Conservation (phyloP, 441 rosid species). For the Pelargonium australe region DNA sequence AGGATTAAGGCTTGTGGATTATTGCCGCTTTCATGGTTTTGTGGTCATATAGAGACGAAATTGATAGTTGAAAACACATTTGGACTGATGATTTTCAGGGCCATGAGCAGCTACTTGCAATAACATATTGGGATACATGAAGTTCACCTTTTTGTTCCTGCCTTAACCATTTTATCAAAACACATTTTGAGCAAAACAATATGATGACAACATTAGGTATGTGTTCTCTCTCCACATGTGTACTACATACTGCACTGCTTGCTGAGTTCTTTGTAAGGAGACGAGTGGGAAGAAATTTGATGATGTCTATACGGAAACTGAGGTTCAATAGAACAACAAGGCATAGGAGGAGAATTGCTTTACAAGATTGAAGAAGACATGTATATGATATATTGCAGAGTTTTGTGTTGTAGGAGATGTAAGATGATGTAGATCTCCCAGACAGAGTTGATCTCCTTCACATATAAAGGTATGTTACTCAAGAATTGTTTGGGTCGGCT, state of each 20-base stretch:
- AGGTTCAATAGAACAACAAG: constrained; percentile 2
- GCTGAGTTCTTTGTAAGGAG: not conserved
- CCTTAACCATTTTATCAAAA: not conserved
- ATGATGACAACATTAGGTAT: not conserved
- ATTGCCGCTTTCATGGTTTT: too few relatives aligned
- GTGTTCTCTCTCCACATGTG: constrained; percentile 2
- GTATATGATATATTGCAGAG: constrained; percentile 7
- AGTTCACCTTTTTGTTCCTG: not conserved
- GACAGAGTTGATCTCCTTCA: not conserved
- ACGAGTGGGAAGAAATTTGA: not conserved
- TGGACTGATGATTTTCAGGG: not conserved
- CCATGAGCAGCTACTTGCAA: constrained; percentile 1
- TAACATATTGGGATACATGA: not conserved
- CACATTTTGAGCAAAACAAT: not conserved
- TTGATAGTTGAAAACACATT: not conserved
- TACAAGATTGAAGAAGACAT: not conserved
- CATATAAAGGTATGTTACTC: not conserved
- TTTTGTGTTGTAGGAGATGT: not conserved
- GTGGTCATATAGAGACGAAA: too few relatives aligned
- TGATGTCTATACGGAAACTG: not conserved
- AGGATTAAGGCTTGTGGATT: not conserved
- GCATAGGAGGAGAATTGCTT: not conserved
- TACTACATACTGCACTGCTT: not conserved
- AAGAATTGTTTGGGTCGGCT: not conserved
- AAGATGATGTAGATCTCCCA: not conserved